These are phyloP conservation scores for Colletotrichum magnum DNA, from an alignment of 2,329 filamentous ascomycete genomes.

Conservation along the genomic window DNA sequence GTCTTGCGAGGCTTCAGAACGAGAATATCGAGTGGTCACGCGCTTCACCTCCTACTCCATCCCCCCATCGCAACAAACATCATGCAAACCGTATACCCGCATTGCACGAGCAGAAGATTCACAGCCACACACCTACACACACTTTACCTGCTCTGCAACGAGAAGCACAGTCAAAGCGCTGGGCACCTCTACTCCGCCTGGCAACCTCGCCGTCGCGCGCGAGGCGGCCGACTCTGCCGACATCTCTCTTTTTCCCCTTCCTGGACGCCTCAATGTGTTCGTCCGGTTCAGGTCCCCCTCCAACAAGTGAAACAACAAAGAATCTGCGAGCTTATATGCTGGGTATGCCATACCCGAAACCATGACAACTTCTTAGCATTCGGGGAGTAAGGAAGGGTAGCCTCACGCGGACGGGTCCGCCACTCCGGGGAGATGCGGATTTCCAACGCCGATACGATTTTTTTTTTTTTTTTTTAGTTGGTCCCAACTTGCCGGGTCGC, in stretches of 20 bases:
- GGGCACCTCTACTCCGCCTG: not conserved
- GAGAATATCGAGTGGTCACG: too few relatives aligned
- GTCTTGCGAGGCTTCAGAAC: not conserved
- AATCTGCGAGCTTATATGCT: constrained; percentile 22
- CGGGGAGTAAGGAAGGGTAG: not conserved
- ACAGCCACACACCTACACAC: not conserved
- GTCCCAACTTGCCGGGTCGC: not conserved
- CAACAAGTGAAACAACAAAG: constrained; percentile 5
- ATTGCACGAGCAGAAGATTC: not conserved
- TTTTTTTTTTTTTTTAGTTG: not conserved
- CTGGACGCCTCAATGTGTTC: not conserved
- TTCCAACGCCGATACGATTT: not conserved
- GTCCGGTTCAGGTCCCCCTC: constrained; percentile 6
- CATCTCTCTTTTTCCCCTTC: not conserved
- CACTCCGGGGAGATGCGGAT: not conserved
- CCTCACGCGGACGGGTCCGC: not conserved
- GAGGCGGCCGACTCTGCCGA: constrained; percentile 4
- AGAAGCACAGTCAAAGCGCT: not conserved
- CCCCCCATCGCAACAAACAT: not conserved
- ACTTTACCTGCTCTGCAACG: not conserved
- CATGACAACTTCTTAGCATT: constrained; percentile 10
- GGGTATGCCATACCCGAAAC: constrained; percentile 20
- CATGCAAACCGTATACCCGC: not conserved
- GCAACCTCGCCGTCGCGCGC: not conserved
- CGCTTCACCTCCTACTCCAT: not conserved